Percentiles rank a stretch among this genome's conserved stretches.
Evolutionary conservation across 148 eudicot genomes (phyloP).

Genomic region (Rheum nobile): DNA sequence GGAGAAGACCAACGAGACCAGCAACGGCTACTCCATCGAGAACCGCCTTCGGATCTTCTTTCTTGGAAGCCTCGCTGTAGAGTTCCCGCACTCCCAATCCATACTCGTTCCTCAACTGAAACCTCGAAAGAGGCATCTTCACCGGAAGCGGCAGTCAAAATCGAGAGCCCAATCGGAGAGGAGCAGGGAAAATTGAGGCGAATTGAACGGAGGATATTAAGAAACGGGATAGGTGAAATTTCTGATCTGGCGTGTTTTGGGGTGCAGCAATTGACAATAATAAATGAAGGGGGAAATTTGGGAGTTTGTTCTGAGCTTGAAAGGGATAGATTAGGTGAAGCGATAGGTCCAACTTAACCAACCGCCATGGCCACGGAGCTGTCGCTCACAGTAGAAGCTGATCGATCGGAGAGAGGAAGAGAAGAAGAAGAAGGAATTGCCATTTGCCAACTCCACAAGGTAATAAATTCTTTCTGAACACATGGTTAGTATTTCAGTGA

Average conservation of each 20-base stretch:
- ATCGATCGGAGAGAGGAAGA: conserved; percentile 9
- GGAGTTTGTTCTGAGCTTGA: neutral
- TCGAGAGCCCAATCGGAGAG: neutral
- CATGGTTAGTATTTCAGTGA: neutral
- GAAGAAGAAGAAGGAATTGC: conserved; percentile 11
- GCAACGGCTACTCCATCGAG: conserved; percentile 89
- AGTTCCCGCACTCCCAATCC: conserved; percentile 61
- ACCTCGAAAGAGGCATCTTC: conserved; percentile 76
- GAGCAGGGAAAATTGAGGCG: neutral
- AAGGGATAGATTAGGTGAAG: conserved; percentile 31
- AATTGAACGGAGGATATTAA: neutral
- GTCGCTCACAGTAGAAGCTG: neutral
- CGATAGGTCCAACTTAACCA: conserved; percentile 53
- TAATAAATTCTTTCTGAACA: conserved; percentile 6
- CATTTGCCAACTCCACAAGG: conserved; percentile 33
- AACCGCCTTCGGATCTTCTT: conserved; percentile 78
- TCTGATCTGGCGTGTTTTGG: neutral
- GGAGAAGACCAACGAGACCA: conserved; percentile 89
- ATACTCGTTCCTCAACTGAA: conserved; percentile 71
- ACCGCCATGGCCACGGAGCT: conserved; percentile 13
- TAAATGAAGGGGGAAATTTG: neutral
- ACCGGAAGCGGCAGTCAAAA: neutral
- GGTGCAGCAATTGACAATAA: neutral
- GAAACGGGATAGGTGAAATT: neutral
- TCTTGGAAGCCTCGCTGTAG: conserved; percentile 34